Evolutionary conservation across 2,329 filamentous ascomycete genomes (phyloP).

Genomic region (Teratosphaeria epicoccoides): DNA sequence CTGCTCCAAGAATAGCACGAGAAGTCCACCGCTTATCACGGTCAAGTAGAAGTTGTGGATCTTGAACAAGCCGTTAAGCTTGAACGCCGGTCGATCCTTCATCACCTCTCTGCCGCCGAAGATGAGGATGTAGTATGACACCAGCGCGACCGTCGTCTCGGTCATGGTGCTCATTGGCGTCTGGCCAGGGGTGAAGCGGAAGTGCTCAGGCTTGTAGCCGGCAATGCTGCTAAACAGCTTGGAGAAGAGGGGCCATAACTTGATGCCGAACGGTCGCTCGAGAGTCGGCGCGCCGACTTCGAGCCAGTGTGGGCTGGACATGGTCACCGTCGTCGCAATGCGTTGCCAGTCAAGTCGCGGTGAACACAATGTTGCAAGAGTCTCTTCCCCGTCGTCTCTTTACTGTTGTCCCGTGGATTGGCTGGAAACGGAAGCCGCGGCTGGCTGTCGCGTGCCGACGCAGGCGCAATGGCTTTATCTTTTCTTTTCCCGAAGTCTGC

Average conservation of each 20-base stretch:
- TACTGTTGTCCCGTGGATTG: background rate
- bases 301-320: slow-evolving; percentile 36
- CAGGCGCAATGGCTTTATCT: background rate
- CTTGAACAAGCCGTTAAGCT: slow-evolving; percentile 83
- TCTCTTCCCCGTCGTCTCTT: background rate
- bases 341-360: background rate
- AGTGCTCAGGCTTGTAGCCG: slow-evolving; percentile 78
- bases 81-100: slow-evolving; percentile 74
- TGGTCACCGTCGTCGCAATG: background rate
- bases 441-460: background rate
- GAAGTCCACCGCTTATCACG: slow-evolving; percentile 65
- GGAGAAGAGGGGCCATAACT: slow-evolving; percentile 78
- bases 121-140: slow-evolving; percentile 85
- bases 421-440: background rate
- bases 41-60: slow-evolving; percentile 96
- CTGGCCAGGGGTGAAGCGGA: slow-evolving; percentile 67
- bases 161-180: slow-evolving; percentile 87
- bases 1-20: slow-evolving; percentile 85
- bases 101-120: slow-evolving; percentile 88
- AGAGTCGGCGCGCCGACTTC: slow-evolving; percentile 58
- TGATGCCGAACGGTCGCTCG: slow-evolving; percentile 80
- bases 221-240: slow-evolving; percentile 65
- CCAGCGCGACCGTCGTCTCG: slow-evolving; percentile 67
- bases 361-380: background rate
- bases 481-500: background rate